A percentile compares a stretch with the other conserved stretches of the same genome.
Evolutionary conservation across 768 basidiomycete genomes (phyloP).

Genomic region (Sistotremastrum suecicum): DNA sequence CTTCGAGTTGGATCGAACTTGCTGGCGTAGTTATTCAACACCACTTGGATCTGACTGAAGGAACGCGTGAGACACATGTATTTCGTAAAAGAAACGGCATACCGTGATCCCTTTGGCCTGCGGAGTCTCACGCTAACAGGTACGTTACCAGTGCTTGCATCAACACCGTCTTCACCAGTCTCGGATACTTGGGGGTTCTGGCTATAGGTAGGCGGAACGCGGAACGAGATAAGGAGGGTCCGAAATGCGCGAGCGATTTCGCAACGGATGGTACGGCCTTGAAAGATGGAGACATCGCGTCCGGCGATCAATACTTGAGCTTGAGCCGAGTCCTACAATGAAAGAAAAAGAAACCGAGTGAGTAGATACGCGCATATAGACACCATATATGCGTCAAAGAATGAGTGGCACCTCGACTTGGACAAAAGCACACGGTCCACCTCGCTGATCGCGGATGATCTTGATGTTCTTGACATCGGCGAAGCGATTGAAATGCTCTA

Average conservation of each 20-base stretch:
- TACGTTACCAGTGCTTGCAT: slow-evolving; percentile 5
- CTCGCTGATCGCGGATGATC: slow-evolving; percentile 61
- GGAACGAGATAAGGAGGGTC: slow-evolving; percentile 53
- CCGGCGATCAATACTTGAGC: slow-evolving; percentile 5
- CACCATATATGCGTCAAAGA: neutral
- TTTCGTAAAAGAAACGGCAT: slow-evolving; percentile 28
- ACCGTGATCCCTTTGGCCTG: slow-evolving; percentile 20
- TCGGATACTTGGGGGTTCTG: slow-evolving; percentile 3
- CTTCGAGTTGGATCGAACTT: too few relatives aligned
- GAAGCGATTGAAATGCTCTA: slow-evolving; percentile 53
- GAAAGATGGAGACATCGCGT: slow-evolving; percentile 31
- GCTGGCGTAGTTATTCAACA: too few relatives aligned
- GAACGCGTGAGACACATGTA: too few relatives aligned
- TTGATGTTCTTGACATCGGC: slow-evolving; percentile 52
- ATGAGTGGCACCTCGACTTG: slow-evolving; percentile 55
- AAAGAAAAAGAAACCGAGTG: neutral
- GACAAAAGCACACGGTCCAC: slow-evolving; percentile 72
- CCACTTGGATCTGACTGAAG: too few relatives aligned
- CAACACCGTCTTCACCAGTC: neutral
- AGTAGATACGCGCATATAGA: neutral
- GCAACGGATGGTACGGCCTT: slow-evolving; percentile 62
- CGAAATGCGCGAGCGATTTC: slow-evolving; percentile 68
- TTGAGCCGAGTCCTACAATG: slow-evolving; percentile 6
- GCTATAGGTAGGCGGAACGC: too few relatives aligned
- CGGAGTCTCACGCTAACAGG: slow-evolving; percentile 9